Percentiles rank a stretch among this genome's conserved stretches.
Evolutionary conservation across 441 rosid species (phyloP).

Genomic region (Gossypium davidsonii): DNA sequence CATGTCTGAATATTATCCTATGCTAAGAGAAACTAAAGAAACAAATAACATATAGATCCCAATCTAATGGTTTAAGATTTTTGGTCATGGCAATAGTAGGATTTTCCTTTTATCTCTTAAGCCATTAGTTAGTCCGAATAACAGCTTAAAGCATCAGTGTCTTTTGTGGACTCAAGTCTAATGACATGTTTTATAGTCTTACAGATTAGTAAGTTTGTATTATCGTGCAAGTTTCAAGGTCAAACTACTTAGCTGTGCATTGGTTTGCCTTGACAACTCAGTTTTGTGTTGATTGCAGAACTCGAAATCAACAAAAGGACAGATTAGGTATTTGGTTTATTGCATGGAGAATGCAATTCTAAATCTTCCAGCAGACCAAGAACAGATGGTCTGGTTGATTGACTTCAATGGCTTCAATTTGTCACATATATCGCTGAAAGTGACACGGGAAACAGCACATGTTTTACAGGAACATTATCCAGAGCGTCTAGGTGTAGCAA

Average conservation of each 20-base stretch:
- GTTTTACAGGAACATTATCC: constrained; percentile 92
- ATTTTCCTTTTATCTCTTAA: not conserved
- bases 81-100: not conserved
- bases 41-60: not conserved
- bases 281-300: constrained; percentile 50
- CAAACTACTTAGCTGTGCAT: not conserved
- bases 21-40: not conserved
- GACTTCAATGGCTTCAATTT: constrained; percentile 77
- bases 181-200: not conserved
- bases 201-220: not conserved
- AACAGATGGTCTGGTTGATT: constrained; percentile 91
- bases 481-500: constrained; percentile 73
- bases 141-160: not conserved
- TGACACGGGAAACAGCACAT: constrained; percentile 79
- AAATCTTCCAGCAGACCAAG: constrained; percentile 67
- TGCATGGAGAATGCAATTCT: constrained; percentile 94
- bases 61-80: constrained; percentile 1
- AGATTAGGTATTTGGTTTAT: constrained; percentile 75
- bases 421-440: constrained; percentile 66
- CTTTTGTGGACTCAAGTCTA: not conserved
- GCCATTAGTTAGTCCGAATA: not conserved
- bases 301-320: constrained; percentile 81
- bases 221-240: too few relatives aligned
- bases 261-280: constrained; percentile 13
- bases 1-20: not conserved